These are phyloP conservation scores for Penicillium sp. DNA, from an alignment of 2,329 filamentous ascomycete species.

Conservation along the genomic window DNA sequence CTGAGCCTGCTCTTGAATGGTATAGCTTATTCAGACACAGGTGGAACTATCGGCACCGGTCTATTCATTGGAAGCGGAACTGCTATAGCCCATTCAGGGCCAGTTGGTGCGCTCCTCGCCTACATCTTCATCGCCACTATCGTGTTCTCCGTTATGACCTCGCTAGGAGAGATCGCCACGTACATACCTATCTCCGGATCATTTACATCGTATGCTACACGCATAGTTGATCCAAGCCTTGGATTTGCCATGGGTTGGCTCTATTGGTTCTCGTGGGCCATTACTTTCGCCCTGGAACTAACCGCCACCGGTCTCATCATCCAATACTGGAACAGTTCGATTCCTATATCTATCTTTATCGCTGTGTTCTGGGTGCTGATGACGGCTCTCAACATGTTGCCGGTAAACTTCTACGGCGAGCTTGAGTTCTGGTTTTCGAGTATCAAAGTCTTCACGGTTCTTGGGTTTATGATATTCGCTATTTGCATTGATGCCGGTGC, in stretches of 20 bases:
- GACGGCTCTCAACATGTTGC: slow-evolving; percentile 11
- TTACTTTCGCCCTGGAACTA: slow-evolving; percentile 16
- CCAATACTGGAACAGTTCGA: slow-evolving; percentile 17
- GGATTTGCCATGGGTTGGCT: slow-evolving; percentile 22
- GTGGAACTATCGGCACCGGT: slow-evolving; percentile 22
- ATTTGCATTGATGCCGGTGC: slow-evolving; percentile 19
- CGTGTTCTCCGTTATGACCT: slow-evolving; percentile 18
- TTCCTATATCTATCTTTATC: slow-evolving; percentile 16
- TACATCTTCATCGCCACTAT: slow-evolving; percentile 18
- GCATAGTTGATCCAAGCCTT: slow-evolving; percentile 16
- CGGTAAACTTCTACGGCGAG: slow-evolving; percentile 20
- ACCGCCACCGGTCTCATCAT: slow-evolving; percentile 18
- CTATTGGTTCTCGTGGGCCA: slow-evolving; percentile 21
- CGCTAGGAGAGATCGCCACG: slow-evolving; percentile 18
- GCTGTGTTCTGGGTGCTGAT: slow-evolving; percentile 18
- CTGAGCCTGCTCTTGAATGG: no score
- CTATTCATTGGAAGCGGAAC: slow-evolving; percentile 18
- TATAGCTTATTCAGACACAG: neutral
- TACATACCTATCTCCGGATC: slow-evolving; percentile 16
- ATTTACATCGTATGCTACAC: slow-evolving; percentile 17
- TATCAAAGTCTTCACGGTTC: slow-evolving; percentile 14
- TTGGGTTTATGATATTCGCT: slow-evolving; percentile 18
- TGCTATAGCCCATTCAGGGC: slow-evolving; percentile 13
- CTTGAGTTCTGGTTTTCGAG: slow-evolving; percentile 18
- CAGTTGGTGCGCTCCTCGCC: slow-evolving; percentile 14